Conservation (phyloP, 2,329 filamentous ascomycete genomes). For the Pseudopyricularia cyperi region DNA sequence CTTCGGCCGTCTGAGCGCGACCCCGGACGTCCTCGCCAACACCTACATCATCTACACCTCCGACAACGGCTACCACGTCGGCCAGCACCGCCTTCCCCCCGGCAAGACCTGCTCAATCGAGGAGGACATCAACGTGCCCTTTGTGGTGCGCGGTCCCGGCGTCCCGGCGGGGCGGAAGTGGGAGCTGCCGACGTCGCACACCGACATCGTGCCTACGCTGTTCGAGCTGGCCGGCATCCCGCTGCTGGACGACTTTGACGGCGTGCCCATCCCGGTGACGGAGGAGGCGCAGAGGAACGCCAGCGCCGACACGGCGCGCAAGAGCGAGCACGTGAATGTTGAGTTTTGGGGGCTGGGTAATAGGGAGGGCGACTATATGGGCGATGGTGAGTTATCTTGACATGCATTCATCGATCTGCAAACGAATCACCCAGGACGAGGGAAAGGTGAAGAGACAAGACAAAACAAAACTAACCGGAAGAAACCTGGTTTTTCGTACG, state of each 20-base stretch:
- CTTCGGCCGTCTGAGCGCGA: background rate
- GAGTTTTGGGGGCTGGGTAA: constrained; percentile 40
- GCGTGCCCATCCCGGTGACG: constrained; percentile 33
- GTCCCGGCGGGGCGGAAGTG: constrained; percentile 10
- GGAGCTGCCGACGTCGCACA: constrained; percentile 10
- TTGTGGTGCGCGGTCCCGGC: constrained; percentile 16
- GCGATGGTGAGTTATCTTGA: constrained; percentile 7
- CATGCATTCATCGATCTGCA: too few relatives aligned
- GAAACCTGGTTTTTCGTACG: too few relatives aligned
- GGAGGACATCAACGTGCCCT: constrained; percentile 18
- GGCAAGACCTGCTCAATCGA: constrained; percentile 15
- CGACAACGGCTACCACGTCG: constrained; percentile 17
- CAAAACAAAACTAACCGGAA: too few relatives aligned
- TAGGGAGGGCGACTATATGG: constrained; percentile 20
- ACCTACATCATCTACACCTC: constrained; percentile 11
- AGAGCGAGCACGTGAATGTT: constrained; percentile 42
- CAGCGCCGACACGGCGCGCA: constrained; percentile 10
- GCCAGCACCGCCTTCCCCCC: constrained; percentile 12
- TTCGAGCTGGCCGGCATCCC: constrained; percentile 24
- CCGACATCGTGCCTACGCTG: constrained; percentile 17
- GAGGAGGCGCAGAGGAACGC: constrained; percentile 5
- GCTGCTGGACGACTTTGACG: constrained; percentile 38
- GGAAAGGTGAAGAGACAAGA: too few relatives aligned
- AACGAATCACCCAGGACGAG: too few relatives aligned
- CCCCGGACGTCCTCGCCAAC: background rate